Percentiles rank a stretch among this genome's conserved stretches.
Conservation (phyloP, 495 filamentous ascomycete genomes). For the Parathielavia hyrcaniae region DNA sequence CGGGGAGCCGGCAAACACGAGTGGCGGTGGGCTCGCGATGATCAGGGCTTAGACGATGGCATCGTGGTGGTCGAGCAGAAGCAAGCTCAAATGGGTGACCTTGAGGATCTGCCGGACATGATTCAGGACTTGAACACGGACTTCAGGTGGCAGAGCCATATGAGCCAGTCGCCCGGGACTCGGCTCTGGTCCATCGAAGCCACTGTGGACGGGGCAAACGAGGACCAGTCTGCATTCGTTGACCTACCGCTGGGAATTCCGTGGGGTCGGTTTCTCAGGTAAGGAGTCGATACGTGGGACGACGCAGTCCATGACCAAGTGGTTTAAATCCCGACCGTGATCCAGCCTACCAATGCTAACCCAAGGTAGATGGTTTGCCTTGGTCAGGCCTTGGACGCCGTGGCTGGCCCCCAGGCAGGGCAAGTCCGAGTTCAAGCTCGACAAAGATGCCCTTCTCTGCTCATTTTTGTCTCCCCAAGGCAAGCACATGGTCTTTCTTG, state of each 20-base stretch:
- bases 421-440: constrained; percentile 53
- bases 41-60: constrained; percentile 55
- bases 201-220: constrained; percentile 47
- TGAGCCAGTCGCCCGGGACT: constrained; percentile 64
- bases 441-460: constrained; percentile 72
- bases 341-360: constrained; percentile 18
- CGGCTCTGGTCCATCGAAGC: constrained; percentile 63
- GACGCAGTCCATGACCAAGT: background rate
- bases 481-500: constrained; percentile 72
- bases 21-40: constrained; percentile 75
- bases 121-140: constrained; percentile 54
- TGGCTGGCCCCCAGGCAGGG: constrained; percentile 91
- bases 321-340: background rate
- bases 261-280: constrained; percentile 43
- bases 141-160: constrained; percentile 49
- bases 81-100: constrained; percentile 16
- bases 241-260: constrained; percentile 59
- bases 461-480: constrained; percentile 75
- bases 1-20: constrained; percentile 37
- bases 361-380: constrained; percentile 59
- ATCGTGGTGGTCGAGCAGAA: constrained; percentile 48
- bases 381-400: constrained; percentile 70
- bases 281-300: constrained; percentile 9
- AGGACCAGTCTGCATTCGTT: constrained; percentile 49
- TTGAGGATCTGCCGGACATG: constrained; percentile 51